Percentiles rank a stretch among this genome's conserved stretches.
These are phyloP conservation scores for Hortiboletus flavorubellus DNA, from an alignment of 768 basidiomycete species.

Conservation along the genomic window DNA sequence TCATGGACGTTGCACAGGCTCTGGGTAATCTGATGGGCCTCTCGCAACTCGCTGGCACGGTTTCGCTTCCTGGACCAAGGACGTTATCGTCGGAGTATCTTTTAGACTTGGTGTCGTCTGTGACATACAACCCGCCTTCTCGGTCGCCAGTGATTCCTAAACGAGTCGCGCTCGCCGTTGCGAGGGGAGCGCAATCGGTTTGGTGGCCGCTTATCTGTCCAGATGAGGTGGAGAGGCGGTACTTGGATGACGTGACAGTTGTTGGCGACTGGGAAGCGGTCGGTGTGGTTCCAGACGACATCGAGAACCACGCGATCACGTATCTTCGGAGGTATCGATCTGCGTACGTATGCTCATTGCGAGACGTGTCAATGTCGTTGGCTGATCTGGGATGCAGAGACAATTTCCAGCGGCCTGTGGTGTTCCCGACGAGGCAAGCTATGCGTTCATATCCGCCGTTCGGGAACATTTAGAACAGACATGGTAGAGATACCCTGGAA, in stretches of 20 bases:
- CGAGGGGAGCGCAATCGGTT: constrained; percentile 55
- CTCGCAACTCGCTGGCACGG: constrained; percentile 59
- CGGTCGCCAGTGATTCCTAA: constrained; percentile 77
- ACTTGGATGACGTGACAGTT: constrained; percentile 73
- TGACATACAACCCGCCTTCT: constrained; percentile 75
- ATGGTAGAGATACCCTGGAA: background rate
- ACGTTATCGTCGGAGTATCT: constrained; percentile 81
- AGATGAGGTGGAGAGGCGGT: constrained; percentile 88
- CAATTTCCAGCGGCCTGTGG: constrained; percentile 65
- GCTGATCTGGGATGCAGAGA: constrained; percentile 39
- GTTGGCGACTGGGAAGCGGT: constrained; percentile 82
- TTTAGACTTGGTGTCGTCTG: constrained; percentile 69
- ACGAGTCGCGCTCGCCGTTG: constrained; percentile 56
- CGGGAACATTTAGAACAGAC: constrained; percentile 27
- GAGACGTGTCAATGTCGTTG: background rate
- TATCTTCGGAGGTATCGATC: constrained; percentile 88
- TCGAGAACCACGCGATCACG: constrained; percentile 86
- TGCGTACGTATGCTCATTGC: constrained; percentile 57
- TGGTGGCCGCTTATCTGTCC: constrained; percentile 95
- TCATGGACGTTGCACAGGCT: constrained; percentile 91
- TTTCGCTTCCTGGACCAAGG: constrained; percentile 86
- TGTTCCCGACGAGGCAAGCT: constrained; percentile 49
- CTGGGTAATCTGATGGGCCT: constrained; percentile 71
- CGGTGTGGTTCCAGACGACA: constrained; percentile 75
- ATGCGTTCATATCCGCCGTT: constrained; percentile 26